Percentiles rank a stretch among this genome's conserved stretches.
These are phyloP conservation scores for Gastrolobium bilobum DNA, from an alignment of 306 rosid species.

Conservation along the genomic window DNA sequence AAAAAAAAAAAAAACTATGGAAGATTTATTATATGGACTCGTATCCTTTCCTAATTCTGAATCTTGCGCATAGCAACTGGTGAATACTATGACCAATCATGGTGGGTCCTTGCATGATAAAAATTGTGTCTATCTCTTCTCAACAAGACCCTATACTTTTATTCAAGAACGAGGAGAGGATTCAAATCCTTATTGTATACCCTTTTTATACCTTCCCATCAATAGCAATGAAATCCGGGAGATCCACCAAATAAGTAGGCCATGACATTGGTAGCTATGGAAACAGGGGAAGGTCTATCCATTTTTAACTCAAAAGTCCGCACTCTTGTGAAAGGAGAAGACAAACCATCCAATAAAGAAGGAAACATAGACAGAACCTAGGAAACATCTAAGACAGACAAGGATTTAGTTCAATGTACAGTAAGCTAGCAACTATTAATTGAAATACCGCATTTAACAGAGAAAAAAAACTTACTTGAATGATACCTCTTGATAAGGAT, in stretches of 20 bases:
- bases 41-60: no score
- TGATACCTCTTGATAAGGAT: not conserved
- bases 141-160: no score
- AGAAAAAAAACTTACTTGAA: not conserved
- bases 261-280: constrained; percentile 7
- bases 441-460: not conserved
- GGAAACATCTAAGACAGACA: not conserved
- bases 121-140: no score
- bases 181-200: not conserved
- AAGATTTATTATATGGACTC: no score
- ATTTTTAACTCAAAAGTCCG: not conserved
- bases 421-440: not conserved
- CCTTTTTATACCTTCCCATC: not conserved
- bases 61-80: no score
- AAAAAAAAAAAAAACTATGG: no score
- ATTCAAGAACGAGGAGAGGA: no score
- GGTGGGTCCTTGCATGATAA: no score
- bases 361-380: constrained; percentile 5
- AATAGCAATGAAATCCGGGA: not conserved
- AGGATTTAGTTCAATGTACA: not conserved
- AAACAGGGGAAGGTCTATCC: not conserved
- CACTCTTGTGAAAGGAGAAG: constrained; percentile 28
- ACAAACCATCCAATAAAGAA: not conserved
- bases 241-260: constrained; percentile 10
- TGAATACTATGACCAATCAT: no score